Base-by-base conservation (phyloP, 1,139 yeast species). In the Magnusiomyces sp. region DNA sequence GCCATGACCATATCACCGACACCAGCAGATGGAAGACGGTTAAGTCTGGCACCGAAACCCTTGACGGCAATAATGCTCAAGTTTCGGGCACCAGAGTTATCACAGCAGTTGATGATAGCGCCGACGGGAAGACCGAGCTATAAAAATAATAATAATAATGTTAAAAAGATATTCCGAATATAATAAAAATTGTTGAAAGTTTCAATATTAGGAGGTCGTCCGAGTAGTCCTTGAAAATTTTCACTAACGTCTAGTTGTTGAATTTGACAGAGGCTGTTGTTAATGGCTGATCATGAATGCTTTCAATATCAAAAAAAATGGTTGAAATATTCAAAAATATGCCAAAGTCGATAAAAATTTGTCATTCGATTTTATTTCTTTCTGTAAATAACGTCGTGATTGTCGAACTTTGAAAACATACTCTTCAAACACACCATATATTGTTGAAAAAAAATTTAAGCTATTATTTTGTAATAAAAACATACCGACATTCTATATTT, bases 1-100 rank as follows among this genome's bases (percentile, higher is more conserved):
- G 98, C 98, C 95, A 92, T 90, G 72, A 92, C 97, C 98, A 92
- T 92, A 78, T 92, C 83, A 81, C 99, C 99, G 68, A 94, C 95
- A 69, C 97, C 90, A 66, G 98, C 98, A 71, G 98, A 98, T 75
- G 99, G 99, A 70, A 94, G 85, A 84, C 98, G 92, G 92, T 92
- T 94, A 75, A 94, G 87, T 83, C 97, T 90, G 68, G 98, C 97
- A 83, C 98, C 98, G 73, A 80, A 75, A 70, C 98, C 98, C 82
- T 90, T 92, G 74, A 94, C 99, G 79, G 99, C 92, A 72, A 94
- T 79, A 79, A 94, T 83, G 84, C 90, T 88, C 72, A 94, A 84
- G 88, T 90, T 92, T 83, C 97, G 90, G 71, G 98, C 99, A 82
- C 99, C 99, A 68, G 95, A 80, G 95, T 94, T 94, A 77, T 94